phyloP scores from a whole-genome alignment of 352 stramenopile genomes.

The Phytophthora vignae region DNA sequence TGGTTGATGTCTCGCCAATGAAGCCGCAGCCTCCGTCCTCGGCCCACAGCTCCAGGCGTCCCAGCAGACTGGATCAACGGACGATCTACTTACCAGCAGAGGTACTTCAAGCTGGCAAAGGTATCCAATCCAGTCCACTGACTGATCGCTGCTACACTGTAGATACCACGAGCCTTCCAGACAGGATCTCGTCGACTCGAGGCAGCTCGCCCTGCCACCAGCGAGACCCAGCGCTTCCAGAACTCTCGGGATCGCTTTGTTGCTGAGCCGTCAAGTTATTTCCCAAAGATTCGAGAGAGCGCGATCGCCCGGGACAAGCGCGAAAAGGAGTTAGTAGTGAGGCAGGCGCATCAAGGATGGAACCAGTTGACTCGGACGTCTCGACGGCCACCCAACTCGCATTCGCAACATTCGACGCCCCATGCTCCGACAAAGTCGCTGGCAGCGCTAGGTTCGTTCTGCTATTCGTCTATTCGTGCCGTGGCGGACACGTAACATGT shows the following conservation, averaged over 20 bases:
- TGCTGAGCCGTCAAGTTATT: conserved; percentile 52
- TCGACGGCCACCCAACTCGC: not conserved
- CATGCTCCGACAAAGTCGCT: conserved; percentile 4
- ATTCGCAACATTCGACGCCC: not conserved
- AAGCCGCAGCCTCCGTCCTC: conserved; percentile 19
- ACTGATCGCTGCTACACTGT: not conserved
- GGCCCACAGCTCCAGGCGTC: conserved; percentile 7
- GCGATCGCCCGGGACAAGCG: conserved; percentile 47
- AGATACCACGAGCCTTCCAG: conserved; percentile 45
- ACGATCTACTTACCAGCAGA: conserved; percentile 50
- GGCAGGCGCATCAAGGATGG: conserved; percentile 17
- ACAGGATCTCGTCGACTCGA: conserved; percentile 38
- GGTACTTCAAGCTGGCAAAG: conserved; percentile 12
- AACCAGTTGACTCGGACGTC: not conserved
- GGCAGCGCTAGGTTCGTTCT: conserved; percentile 10
- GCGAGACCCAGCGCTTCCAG: conserved; percentile 41
- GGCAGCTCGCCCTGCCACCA: conserved; percentile 42
- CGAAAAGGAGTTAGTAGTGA: conserved; percentile 40
- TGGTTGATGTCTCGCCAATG: conserved; percentile 7
- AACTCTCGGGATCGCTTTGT: conserved; percentile 39
- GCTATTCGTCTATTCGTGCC: not conserved
- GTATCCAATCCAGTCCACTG: no score
- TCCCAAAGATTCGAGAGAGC: conserved; percentile 62
- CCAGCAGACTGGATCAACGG: conserved; percentile 32
- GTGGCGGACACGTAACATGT: not conserved